These are phyloP conservation scores for Rhizophagus sp. DNA, from an alignment of 192 early-diverging fungal species.

Conservation along the genomic window DNA sequence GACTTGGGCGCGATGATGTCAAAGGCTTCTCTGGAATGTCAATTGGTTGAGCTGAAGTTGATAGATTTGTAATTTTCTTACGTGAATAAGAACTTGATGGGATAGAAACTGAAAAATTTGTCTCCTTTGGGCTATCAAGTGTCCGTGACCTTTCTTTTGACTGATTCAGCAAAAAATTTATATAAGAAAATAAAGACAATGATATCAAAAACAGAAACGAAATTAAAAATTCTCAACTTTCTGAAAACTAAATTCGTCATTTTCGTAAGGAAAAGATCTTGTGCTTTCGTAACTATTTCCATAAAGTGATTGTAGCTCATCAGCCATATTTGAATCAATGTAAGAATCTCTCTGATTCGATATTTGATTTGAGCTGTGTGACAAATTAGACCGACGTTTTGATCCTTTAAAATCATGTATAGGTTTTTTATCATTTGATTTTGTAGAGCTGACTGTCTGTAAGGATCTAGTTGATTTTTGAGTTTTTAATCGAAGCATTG, in stretches of 20 bases:
- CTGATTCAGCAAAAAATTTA: neutral
- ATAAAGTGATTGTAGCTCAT: neutral
- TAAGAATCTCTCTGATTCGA: neutral
- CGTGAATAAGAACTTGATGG: constrained; percentile 1
- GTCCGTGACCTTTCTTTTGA: constrained; percentile 7
- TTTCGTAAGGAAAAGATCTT: neutral
- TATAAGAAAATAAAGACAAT: neutral
- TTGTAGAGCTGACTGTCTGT: constrained; percentile 20
- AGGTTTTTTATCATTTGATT: neutral
- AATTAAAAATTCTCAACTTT: neutral
- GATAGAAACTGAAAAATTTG: neutral
- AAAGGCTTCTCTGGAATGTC: neutral
- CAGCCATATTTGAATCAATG: neutral
- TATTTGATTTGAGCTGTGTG: neutral
- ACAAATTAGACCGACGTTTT: constrained; percentile 26
- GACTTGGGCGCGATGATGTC: constrained; percentile 13
- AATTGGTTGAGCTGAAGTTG: neutral
- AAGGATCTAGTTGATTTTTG: constrained; percentile 23
- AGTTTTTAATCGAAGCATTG: neutral
- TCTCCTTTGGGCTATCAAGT: neutral
- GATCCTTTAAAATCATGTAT: neutral
- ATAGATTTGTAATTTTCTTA: neutral
- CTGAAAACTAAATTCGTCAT: neutral
- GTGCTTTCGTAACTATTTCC: neutral
- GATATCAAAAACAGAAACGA: neutral